These are phyloP conservation scores for Ophiostoma montium DNA, from an alignment of 2,329 filamentous ascomycete species.

Conservation along the genomic window DNA sequence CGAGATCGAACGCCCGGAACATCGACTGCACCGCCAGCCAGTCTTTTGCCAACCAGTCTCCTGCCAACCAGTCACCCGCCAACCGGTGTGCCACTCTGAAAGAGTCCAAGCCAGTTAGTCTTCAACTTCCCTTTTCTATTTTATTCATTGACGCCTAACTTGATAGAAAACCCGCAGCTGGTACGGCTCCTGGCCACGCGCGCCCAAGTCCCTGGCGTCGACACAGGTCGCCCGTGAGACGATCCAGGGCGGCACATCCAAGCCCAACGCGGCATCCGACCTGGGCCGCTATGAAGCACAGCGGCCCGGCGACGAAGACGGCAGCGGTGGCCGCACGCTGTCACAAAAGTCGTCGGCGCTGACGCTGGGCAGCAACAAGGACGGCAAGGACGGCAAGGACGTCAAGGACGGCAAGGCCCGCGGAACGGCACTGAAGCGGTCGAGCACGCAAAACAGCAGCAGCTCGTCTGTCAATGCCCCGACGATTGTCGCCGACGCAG, in stretches of 20 bases:
- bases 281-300: slow-evolving; percentile 36
- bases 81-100: slow-evolving; percentile 5
- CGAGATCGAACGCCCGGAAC: slow-evolving; percentile 5
- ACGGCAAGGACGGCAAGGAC: not conserved
- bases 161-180: slow-evolving; percentile 29
- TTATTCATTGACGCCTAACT: not conserved
- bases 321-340: not conserved
- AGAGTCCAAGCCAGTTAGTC: slow-evolving; percentile 8
- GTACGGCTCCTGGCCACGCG: slow-evolving; percentile 48
- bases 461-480: slow-evolving; percentile 8
- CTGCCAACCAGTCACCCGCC: too few species aligned
- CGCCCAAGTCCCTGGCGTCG: slow-evolving; percentile 41
- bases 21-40: slow-evolving; percentile 3
- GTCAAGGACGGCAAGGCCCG: not conserved
- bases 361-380: not conserved
- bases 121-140: too few species aligned
- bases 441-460: not conserved
- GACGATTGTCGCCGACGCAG: not conserved
- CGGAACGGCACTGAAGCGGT: not conserved
- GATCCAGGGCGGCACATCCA: slow-evolving; percentile 42
- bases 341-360: slow-evolving; percentile 2
- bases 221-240: slow-evolving; percentile 47
- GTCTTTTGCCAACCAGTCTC: too few species aligned
- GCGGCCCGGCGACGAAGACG: slow-evolving; percentile 19
- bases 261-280: slow-evolving; percentile 31